These are phyloP conservation scores for Zoysia pacifica DNA, from an alignment of 176 grass and related monocot species.

Conservation along the genomic window DNA sequence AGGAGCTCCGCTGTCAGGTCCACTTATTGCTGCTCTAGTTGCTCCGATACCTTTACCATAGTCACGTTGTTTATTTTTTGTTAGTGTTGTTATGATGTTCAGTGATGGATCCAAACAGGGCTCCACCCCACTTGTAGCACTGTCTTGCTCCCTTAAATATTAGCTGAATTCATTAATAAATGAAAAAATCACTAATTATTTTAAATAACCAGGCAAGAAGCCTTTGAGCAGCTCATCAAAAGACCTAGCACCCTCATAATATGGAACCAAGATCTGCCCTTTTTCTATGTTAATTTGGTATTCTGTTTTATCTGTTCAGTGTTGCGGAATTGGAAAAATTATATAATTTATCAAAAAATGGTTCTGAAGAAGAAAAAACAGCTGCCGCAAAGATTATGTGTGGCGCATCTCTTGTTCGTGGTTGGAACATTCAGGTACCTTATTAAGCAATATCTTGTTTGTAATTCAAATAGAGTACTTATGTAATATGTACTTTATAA, in stretches of 20 bases:
- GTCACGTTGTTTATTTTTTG: not conserved
- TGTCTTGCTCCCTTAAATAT: not conserved
- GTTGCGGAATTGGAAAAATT: slow-evolving; percentile 82
- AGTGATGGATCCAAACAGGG: not conserved
- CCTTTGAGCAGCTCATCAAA: not conserved
- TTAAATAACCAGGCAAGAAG: not conserved
- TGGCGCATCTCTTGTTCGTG: slow-evolving; percentile 75
- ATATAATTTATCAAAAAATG: slow-evolving; percentile 70
- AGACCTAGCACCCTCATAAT: not conserved
- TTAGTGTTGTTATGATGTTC: slow-evolving; percentile 15
- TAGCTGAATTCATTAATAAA: not conserved
- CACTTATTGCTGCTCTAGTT: slow-evolving; percentile 75
- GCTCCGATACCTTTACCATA: slow-evolving; percentile 23
- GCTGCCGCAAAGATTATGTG: slow-evolving; percentile 93
- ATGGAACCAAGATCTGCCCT: too few relatives aligned
- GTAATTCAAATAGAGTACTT: slow-evolving; percentile 1
- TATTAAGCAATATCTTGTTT: slow-evolving; percentile 4
- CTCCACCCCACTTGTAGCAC: not conserved
- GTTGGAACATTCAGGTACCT: slow-evolving; percentile 98
- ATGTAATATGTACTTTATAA: slow-evolving; percentile 13
- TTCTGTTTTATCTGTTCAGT: slow-evolving; percentile 57
- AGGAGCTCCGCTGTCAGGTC: slow-evolving; percentile 72
- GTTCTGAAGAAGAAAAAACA: slow-evolving; percentile 89
- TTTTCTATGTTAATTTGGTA: slow-evolving; percentile 4
- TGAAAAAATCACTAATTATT: not conserved